A percentile compares a stretch with the other conserved stretches of the same genome.
phyloP scores from a whole-genome alignment of 2,329 filamentous ascomycete species.

The Polychaeton citri region DNA sequence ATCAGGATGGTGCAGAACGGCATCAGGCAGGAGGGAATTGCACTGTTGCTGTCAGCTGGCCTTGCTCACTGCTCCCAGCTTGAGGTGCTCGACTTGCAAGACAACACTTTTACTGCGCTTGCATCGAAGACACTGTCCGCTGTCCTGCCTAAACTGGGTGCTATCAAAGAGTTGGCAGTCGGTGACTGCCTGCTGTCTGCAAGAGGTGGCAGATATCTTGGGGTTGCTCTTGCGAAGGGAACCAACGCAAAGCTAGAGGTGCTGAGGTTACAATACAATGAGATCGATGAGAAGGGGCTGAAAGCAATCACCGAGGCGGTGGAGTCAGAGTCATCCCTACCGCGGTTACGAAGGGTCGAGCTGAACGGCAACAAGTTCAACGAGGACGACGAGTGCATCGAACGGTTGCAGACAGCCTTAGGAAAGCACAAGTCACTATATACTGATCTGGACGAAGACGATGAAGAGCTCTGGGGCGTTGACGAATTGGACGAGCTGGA shows the following conservation, averaged over 20 bases:
- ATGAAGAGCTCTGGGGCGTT: slow-evolving; percentile 72
- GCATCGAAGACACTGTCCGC: slow-evolving; percentile 68
- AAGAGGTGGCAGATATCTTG: slow-evolving; percentile 63
- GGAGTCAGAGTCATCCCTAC: slow-evolving; percentile 45
- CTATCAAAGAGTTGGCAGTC: slow-evolving; percentile 70
- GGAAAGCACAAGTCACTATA: slow-evolving; percentile 57
- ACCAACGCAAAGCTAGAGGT: slow-evolving; percentile 68
- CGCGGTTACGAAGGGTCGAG: slow-evolving; percentile 71
- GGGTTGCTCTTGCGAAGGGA: slow-evolving; percentile 57
- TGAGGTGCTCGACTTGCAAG: slow-evolving; percentile 76
- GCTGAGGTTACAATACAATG: slow-evolving; percentile 82
- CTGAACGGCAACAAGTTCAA: slow-evolving; percentile 92
- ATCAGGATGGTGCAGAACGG: slow-evolving; percentile 99
- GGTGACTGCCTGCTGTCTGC: slow-evolving; percentile 75
- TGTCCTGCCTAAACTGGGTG: slow-evolving; percentile 60
- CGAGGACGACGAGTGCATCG: slow-evolving; percentile 66
- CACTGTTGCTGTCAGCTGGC: slow-evolving; percentile 64
- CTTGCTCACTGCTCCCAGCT: slow-evolving; percentile 57
- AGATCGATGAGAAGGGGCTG: slow-evolving; percentile 68
- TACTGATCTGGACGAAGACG: slow-evolving; percentile 45
- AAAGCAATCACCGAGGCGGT: slow-evolving; percentile 58
- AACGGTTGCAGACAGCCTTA: slow-evolving; percentile 50
- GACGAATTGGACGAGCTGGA: slow-evolving; percentile 81
- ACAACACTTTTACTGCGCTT: slow-evolving; percentile 85
- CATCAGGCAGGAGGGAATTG: slow-evolving; percentile 86